A percentile compares a stretch with the other conserved stretches of the same genome.
Conservation (phyloP, 805 yeast genomes). For the Starmerella asiatica region DNA sequence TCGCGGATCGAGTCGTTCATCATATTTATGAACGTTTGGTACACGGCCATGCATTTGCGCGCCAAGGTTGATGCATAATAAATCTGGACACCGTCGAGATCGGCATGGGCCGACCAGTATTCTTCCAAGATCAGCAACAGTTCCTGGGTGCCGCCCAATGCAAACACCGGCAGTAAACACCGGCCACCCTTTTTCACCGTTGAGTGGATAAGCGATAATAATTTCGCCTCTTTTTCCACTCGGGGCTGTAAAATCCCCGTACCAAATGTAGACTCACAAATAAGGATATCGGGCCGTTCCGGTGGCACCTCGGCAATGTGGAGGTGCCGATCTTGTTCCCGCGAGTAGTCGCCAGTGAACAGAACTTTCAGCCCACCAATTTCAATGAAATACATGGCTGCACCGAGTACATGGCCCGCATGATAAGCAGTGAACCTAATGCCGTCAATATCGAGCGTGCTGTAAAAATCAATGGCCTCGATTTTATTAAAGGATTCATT, state of each 20-base stretch:
- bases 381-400: slow-evolving; percentile 94
- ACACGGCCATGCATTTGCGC: slow-evolving; percentile 91
- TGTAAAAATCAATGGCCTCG: slow-evolving; percentile 90
- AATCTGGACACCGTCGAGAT: slow-evolving; percentile 66
- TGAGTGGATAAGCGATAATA: slow-evolving; percentile 70
- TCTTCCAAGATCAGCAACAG: slow-evolving; percentile 80
- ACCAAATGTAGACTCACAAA: slow-evolving; percentile 94
- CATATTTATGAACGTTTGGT: slow-evolving; percentile 90
- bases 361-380: slow-evolving; percentile 79
- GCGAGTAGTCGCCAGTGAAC: slow-evolving; percentile 93
- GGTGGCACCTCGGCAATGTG: slow-evolving; percentile 88
- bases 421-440: slow-evolving; percentile 93
- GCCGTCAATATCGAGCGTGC: slow-evolving; percentile 89
- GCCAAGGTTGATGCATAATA: slow-evolving; percentile 91
- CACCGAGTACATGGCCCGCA: slow-evolving; percentile 99
- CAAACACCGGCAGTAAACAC: slow-evolving; percentile 85
- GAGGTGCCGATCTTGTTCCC: slow-evolving; percentile 91
- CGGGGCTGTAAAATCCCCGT: slow-evolving; percentile 95
- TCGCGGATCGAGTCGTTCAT: slow-evolving; percentile 86
- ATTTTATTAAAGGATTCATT: slow-evolving; percentile 75
- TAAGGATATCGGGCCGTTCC: slow-evolving; percentile 69
- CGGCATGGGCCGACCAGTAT: slow-evolving; percentile 78
- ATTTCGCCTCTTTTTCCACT: slow-evolving; percentile 63
- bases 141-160: slow-evolving; percentile 95
- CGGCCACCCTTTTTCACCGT: slow-evolving; percentile 82